These are phyloP conservation scores for Chamaecrista fasciculata DNA, from an alignment of 306 rosid genomes.

Conservation along the genomic window DNA sequence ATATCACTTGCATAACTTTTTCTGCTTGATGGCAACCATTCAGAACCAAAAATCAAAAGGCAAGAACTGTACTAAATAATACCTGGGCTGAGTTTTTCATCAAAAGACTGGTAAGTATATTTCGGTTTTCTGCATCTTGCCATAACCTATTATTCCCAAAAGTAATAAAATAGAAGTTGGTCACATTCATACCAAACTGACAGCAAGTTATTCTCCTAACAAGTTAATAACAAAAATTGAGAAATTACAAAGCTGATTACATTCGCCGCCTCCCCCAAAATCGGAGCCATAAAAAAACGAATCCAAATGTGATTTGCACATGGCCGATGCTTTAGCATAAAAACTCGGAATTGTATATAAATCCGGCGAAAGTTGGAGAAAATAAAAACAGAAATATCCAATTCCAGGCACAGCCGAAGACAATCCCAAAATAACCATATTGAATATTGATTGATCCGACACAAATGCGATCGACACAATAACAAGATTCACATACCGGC, in stretches of 20 bases:
- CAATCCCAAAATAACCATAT: neutral
- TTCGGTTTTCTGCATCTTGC: constrained; percentile 96
- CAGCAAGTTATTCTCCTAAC: neutral
- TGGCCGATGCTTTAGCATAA: neutral
- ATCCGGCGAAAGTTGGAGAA: neutral
- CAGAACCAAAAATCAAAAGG: neutral
- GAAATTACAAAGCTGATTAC: neutral
- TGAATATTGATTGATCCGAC: neutral
- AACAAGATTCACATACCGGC: constrained; percentile 51
- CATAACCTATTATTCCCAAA: constrained; percentile 62
- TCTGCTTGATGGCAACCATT: neutral
- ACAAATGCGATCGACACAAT: neutral
- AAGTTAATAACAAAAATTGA: neutral
- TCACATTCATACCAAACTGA: neutral
- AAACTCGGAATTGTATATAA: neutral
- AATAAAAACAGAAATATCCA: neutral
- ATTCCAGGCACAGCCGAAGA: neutral
- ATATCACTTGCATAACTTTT: neutral
- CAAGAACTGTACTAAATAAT: neutral
- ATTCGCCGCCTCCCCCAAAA: neutral
- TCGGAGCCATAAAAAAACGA: constrained; percentile 11
- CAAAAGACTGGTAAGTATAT: constrained; percentile 62
- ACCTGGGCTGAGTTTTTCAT: constrained; percentile 73
- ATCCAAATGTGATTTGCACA: constrained; percentile 19
- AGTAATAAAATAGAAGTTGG: neutral